Evolutionary conservation across 2,329 filamentous ascomycete genomes (phyloP).

Genomic region (Cadophora sp.): DNA sequence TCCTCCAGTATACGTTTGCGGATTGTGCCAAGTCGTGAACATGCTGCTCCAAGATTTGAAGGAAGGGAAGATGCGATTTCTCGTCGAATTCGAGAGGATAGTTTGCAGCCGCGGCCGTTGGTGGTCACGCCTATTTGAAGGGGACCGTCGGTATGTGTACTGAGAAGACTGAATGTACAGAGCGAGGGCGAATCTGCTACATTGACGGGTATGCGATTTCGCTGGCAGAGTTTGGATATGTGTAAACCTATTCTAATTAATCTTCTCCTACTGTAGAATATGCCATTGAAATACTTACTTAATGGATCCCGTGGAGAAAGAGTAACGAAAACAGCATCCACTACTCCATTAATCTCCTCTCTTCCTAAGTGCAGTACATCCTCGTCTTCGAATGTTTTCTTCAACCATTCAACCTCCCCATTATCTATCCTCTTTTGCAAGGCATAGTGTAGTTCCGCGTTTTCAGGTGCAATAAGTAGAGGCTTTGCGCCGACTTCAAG

Average conservation of each 20-base stretch:
- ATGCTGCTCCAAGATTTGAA: conserved; percentile 74
- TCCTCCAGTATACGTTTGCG: conserved; percentile 76
- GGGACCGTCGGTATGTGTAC: conserved; percentile 87
- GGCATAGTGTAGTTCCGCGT: conserved; percentile 62
- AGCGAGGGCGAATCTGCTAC: conserved; percentile 86
- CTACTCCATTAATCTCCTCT: conserved; percentile 75
- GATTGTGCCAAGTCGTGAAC: conserved; percentile 77
- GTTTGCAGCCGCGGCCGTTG: conserved; percentile 91
- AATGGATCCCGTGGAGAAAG: conserved; percentile 54
- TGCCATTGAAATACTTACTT: conserved; percentile 44
- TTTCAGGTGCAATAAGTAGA: conserved; percentile 75
- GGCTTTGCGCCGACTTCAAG: conserved; percentile 83
- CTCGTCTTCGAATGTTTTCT: conserved; percentile 69
- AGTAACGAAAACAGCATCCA: conserved; percentile 94
- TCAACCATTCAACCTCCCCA: conserved; percentile 69
- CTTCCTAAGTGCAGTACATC: conserved; percentile 82
- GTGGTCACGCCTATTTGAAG: conserved; percentile 96
- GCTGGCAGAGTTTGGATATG: conserved; percentile 77
- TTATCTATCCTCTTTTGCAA: conserved; percentile 70
- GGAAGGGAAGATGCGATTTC: conserved; percentile 87
- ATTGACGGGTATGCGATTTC: conserved; percentile 88
- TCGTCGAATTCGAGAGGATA: conserved; percentile 85
- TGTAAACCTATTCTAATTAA: conserved; percentile 56
- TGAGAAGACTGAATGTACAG: conserved; percentile 89
- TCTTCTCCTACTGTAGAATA: neutral